Percentiles rank a stretch among this genome's conserved stretches.
phyloP scores from a whole-genome alignment of 257 asterid genomes.

The Solanum lycopersicoides region DNA sequence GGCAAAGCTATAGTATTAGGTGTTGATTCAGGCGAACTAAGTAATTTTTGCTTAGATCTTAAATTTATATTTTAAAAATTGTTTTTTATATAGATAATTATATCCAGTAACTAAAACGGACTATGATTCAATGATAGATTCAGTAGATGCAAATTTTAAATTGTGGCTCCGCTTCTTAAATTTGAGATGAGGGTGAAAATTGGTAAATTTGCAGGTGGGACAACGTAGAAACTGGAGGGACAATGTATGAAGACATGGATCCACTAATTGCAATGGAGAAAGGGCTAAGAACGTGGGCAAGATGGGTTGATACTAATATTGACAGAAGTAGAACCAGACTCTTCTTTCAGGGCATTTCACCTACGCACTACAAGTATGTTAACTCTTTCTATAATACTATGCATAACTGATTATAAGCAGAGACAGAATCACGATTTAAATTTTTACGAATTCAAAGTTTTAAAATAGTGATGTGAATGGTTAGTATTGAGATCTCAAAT shows the following conservation, averaged over 20 bases:
- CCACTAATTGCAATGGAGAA: constrained; percentile 53
- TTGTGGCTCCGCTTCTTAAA: not conserved
- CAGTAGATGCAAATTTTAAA: not conserved
- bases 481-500: too few species aligned
- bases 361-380: constrained; percentile 81
- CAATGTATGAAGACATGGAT: constrained; percentile 65
- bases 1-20: not conserved
- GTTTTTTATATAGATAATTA: too few species aligned
- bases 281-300: constrained; percentile 86
- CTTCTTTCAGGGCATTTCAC: constrained; percentile 87
- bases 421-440: too few species aligned
- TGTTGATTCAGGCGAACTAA: not conserved
- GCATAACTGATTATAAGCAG: too few species aligned
- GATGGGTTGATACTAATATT: constrained; percentile 67
- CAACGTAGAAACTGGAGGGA: constrained; percentile 69
- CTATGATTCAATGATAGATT: not conserved
- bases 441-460: too few species aligned
- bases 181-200: not conserved
- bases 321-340: constrained; percentile 49
- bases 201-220: constrained; percentile 63
- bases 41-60: not conserved
- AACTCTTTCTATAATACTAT: not conserved
- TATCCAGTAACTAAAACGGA: not conserved
- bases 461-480: too few species aligned
- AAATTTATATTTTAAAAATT: not conserved